A percentile compares a stretch with the other conserved stretches of the same genome.
phyloP scores from a whole-genome alignment of 129 eudicot genomes.

The Rutidosis leptorrhynchoides region DNA sequence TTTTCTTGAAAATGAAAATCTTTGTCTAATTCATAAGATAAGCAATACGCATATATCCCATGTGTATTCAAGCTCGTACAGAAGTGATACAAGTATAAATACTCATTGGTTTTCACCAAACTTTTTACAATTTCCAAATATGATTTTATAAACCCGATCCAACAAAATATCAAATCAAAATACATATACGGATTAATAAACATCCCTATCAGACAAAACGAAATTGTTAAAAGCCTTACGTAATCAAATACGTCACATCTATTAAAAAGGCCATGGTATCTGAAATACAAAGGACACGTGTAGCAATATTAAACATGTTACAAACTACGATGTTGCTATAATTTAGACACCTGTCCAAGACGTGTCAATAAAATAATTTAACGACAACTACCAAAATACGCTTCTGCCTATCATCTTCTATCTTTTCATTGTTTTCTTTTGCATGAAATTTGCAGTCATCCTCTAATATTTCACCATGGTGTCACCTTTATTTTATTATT shows the following conservation, averaged over 20 bases:
- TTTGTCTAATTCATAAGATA: too few relatives aligned
- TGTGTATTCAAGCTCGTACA: too few relatives aligned
- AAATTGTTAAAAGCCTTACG: neutral
- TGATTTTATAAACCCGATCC: neutral
- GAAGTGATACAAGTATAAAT: too few relatives aligned
- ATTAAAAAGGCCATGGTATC: constrained; percentile 22
- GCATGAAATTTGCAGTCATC: constrained; percentile 31
- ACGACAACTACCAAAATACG: constrained; percentile 10
- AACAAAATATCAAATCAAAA: neutral
- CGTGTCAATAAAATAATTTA: constrained; percentile 23
- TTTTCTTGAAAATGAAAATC: too few relatives aligned
- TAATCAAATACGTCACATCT: constrained; percentile 2
- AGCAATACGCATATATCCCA: too few relatives aligned
- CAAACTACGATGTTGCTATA: constrained; percentile 27
- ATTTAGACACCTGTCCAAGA: constrained; percentile 34
- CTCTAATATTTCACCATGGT: constrained; percentile 27
- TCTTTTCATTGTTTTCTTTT: constrained; percentile 1
- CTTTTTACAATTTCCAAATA: too few relatives aligned
- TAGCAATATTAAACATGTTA: neutral
- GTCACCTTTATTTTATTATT: neutral
- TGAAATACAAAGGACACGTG: constrained; percentile 32
- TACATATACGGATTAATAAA: neutral
- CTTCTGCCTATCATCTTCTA: constrained; percentile 19
- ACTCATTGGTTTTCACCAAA: too few relatives aligned
- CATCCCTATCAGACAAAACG: neutral